Percentiles rank a stretch among this genome's conserved stretches.
phyloP scores from a whole-genome alignment of 2,329 filamentous ascomycete genomes.

The Xylariaceae sp. region DNA sequence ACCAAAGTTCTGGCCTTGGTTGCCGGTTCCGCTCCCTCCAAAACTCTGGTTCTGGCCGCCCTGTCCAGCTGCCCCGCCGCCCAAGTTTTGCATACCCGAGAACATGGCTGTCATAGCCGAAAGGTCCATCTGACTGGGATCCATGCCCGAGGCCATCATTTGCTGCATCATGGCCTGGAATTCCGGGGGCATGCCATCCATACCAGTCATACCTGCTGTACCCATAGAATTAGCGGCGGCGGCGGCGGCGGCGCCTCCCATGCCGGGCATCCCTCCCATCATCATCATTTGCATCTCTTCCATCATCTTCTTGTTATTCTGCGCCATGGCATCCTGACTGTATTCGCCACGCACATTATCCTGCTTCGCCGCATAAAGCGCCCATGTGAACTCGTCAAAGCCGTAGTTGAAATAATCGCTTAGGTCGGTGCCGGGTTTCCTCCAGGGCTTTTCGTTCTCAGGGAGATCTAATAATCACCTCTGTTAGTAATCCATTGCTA shows the following conservation, averaged over 20 bases:
- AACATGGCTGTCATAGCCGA: slow-evolving; percentile 55
- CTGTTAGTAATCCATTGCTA: not conserved
- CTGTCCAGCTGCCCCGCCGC: slow-evolving; percentile 37
- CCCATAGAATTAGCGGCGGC: slow-evolving; percentile 29
- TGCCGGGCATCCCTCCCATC: slow-evolving; percentile 50
- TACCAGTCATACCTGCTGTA: slow-evolving; percentile 49
- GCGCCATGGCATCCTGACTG: slow-evolving; percentile 56
- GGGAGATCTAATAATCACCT: slow-evolving; percentile 49
- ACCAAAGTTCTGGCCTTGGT: slow-evolving; percentile 46
- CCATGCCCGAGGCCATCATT: slow-evolving; percentile 61
- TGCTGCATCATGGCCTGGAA: slow-evolving; percentile 67
- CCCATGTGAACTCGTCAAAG: slow-evolving; percentile 98
- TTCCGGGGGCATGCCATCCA: slow-evolving; percentile 60
- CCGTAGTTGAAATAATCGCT: slow-evolving; percentile 99
- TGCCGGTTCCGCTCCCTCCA: slow-evolving; percentile 43
- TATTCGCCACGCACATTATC: slow-evolving; percentile 72
- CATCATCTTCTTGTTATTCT: slow-evolving; percentile 72
- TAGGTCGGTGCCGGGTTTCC: slow-evolving; percentile 86
- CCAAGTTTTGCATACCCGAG: slow-evolving; percentile 48
- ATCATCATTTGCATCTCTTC: slow-evolving; percentile 64
- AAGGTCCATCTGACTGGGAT: slow-evolving; percentile 61
- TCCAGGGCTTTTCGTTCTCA: slow-evolving; percentile 89
- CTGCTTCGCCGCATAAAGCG: slow-evolving; percentile 86
- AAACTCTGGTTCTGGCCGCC: slow-evolving; percentile 49
- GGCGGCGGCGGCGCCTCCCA: slow-evolving; percentile 30